These are phyloP conservation scores for Choiromyces venosus DNA, from an alignment of 495 filamentous ascomycete species.

Conservation along the genomic window DNA sequence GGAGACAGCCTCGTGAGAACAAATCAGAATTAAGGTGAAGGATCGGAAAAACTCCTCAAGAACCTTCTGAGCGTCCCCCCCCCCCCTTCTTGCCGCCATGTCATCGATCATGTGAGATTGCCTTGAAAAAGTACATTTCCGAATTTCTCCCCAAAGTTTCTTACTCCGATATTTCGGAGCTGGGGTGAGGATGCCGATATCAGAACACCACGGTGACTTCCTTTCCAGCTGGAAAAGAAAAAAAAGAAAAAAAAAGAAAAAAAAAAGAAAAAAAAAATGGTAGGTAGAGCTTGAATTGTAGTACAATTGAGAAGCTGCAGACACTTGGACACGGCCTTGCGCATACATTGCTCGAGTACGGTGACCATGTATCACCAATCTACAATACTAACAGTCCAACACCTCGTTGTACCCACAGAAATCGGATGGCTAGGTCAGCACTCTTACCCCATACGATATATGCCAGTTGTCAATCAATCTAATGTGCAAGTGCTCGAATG, in stretches of 20 bases:
- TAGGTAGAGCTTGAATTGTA: not conserved
- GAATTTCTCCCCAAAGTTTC: not conserved
- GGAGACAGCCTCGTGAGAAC: slow-evolving; percentile 14
- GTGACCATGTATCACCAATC: slow-evolving; percentile 2
- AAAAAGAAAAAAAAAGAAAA: not conserved
- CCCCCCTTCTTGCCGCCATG: slow-evolving; percentile 17
- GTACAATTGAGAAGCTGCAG: not conserved
- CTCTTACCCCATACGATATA: slow-evolving; percentile 19
- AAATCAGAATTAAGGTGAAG: slow-evolving; percentile 34
- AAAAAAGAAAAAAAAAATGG: not conserved
- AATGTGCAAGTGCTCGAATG: slow-evolving; percentile 13
- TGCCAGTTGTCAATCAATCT: slow-evolving; percentile 33
- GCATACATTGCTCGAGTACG: not conserved
- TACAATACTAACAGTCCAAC: slow-evolving; percentile 12
- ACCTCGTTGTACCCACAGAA: slow-evolving; percentile 18
- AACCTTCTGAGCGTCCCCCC: slow-evolving; percentile 5
- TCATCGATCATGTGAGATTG: slow-evolving; percentile 36
- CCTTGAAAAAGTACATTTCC: slow-evolving; percentile 1
- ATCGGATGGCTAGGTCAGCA: slow-evolving; percentile 13
- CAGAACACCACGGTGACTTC: not conserved
- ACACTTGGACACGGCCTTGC: not conserved
- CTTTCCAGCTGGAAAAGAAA: not conserved
- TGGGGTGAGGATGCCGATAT: not conserved
- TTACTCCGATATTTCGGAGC: not conserved
- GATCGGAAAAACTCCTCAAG: slow-evolving; percentile 33